These are phyloP conservation scores for Pulveroboletus sp. DNA, from an alignment of 768 basidiomycete genomes.

Conservation along the genomic window DNA sequence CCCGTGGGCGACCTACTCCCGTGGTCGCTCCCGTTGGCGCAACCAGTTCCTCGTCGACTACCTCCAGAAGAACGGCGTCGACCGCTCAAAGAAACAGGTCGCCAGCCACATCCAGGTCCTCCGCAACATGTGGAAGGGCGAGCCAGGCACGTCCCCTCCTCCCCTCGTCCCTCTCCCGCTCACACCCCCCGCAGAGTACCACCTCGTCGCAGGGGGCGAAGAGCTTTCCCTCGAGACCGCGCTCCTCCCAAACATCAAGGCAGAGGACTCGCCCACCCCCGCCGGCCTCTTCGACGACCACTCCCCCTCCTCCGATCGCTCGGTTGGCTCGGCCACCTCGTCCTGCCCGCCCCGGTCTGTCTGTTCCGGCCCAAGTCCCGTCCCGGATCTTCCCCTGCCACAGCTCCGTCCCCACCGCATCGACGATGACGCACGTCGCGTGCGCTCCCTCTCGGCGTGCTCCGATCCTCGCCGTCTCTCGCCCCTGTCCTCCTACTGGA, in stretches of 20 bases:
- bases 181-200: conserved; percentile 53
- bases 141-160: conserved; percentile 48
- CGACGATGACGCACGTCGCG: conserved; percentile 29
- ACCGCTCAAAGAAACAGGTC: conserved; percentile 82
- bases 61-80: conserved; percentile 64
- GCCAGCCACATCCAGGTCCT: conserved; percentile 87
- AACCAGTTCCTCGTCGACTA: conserved; percentile 87
- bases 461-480: conserved; percentile 34
- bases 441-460: conserved; percentile 31
- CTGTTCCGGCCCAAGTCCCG: conserved; percentile 24
- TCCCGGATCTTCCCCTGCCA: conserved; percentile 26
- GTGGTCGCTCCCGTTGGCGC: conserved; percentile 76
- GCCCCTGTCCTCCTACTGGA: conserved; percentile 30
- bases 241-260: conserved; percentile 49
- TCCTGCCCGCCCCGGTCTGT: conserved; percentile 24
- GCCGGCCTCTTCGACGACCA: conserved; percentile 32
- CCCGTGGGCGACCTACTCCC: conserved; percentile 76
- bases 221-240: conserved; percentile 56
- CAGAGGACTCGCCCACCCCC: conserved; percentile 50
- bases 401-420: conserved; percentile 19
- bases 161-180: conserved; percentile 3
- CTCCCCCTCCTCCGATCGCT: conserved; percentile 32
- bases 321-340: conserved; percentile 28
- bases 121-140: conserved; percentile 86
- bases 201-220: conserved; percentile 78